These are phyloP conservation scores for Candida xyloterini DNA, from an alignment of 805 yeast genomes.

Conservation along the genomic window DNA sequence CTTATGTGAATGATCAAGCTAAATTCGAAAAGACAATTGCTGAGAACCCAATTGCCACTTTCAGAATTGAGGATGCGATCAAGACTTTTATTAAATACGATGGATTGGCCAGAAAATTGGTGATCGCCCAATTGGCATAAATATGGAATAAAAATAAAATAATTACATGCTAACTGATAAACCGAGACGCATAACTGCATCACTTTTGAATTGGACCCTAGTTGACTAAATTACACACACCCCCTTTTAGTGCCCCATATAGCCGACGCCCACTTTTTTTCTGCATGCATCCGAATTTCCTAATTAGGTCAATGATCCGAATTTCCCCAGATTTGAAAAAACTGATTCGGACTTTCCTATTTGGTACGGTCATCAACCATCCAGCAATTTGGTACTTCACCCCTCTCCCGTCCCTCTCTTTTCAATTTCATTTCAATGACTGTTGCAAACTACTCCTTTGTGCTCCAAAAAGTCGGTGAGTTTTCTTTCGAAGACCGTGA, in stretches of 20 bases:
- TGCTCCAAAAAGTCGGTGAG: conserved; percentile 14
- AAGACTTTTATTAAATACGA: conserved; percentile 19
- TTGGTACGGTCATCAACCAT: not conserved
- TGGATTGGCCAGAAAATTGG: conserved; percentile 13
- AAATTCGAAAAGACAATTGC: conserved; percentile 14
- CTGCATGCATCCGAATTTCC: not conserved
- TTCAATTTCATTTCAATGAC: not conserved
- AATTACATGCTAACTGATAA: no score
- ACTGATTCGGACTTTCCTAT: conserved; percentile 1
- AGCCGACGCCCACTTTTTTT: no score
- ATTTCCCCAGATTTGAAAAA: not conserved
- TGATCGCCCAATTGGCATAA: not conserved
- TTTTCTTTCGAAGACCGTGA: conserved; percentile 22
- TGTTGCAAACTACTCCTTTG: conserved; percentile 8
- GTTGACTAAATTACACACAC: no score
- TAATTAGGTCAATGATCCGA: not conserved
- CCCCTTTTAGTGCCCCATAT: no score
- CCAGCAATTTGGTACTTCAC: no score
- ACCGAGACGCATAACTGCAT: no score
- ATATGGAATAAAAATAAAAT: not conserved
- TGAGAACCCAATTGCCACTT: conserved; percentile 14
- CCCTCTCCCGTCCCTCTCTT: not conserved
- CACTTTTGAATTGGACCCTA: no score
- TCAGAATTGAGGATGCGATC: conserved; percentile 21
- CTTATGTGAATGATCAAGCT: conserved; percentile 20